Conservation (phyloP, 176 grass and related monocot genomes). For the Bothriochloa decipiens region DNA sequence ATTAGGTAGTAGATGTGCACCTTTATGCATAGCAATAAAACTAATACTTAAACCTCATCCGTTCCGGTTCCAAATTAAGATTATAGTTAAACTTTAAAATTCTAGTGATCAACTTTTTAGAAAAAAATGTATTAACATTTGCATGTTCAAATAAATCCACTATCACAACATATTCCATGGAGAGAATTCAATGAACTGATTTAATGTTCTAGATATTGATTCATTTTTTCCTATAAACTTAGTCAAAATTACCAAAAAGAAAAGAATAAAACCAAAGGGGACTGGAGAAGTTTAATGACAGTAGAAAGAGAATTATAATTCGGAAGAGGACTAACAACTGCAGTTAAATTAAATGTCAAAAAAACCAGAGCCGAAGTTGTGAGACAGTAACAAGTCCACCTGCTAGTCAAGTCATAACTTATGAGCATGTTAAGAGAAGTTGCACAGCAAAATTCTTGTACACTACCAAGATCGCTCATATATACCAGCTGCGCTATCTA, state of each 20-base stretch:
- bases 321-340: not conserved
- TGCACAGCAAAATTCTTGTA: conserved; percentile 32
- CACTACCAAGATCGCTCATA: conserved; percentile 18
- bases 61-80: too few species aligned
- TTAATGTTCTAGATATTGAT: too few species aligned
- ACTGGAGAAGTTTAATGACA: not conserved
- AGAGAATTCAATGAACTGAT: too few species aligned
- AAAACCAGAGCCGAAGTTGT: not conserved
- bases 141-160: too few species aligned
- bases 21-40: not conserved
- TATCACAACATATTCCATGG: too few species aligned
- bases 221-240: too few species aligned
- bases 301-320: not conserved
- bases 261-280: not conserved
- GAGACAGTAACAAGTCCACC: not conserved
- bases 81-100: too few species aligned
- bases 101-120: too few species aligned
- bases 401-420: not conserved
- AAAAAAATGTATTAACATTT: too few species aligned
- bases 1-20: too few species aligned
- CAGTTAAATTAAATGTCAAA: conserved; percentile 16
- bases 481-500: conserved; percentile 39
- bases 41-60: too few species aligned
- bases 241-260: too few species aligned
- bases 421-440: not conserved